Conservation (phyloP, 108 stramenopile species). For the Epithemia pelagica region DNA sequence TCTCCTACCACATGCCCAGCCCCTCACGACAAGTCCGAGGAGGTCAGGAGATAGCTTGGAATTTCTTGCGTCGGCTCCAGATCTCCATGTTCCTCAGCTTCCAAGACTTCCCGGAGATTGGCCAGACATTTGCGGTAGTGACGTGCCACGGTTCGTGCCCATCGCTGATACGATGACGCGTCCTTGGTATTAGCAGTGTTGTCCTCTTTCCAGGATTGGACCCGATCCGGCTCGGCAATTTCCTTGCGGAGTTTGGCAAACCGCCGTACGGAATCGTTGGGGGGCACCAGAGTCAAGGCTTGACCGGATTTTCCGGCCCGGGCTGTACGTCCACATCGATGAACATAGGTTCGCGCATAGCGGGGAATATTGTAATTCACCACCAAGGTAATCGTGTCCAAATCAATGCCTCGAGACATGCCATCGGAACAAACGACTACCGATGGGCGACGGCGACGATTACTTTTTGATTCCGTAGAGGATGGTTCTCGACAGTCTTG, state of each 20-base stretch:
- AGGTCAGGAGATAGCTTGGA: background rate
- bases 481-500: slow-evolving; percentile 51
- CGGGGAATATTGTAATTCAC: slow-evolving; percentile 80
- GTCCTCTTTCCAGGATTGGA: background rate
- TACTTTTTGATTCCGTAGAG: too few species aligned
- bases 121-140: slow-evolving; percentile 44
- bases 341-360: slow-evolving; percentile 81
- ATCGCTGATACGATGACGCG: too few species aligned
- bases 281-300: slow-evolving; percentile 65
- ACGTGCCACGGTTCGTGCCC: slow-evolving; percentile 32
- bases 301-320: slow-evolving; percentile 62
- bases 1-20: too few species aligned
- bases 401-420: slow-evolving; percentile 82
- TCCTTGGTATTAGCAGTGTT: slow-evolving; percentile 18
- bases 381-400: slow-evolving; percentile 49
- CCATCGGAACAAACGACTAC: slow-evolving; percentile 82
- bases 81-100: slow-evolving; percentile 49
- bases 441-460: slow-evolving; percentile 13
- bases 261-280: slow-evolving; percentile 50
- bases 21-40: too few species aligned
- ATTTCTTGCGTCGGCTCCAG: slow-evolving; percentile 14
- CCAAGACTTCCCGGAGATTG: slow-evolving; percentile 44
- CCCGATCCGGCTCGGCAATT: slow-evolving; percentile 45
- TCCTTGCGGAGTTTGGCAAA: slow-evolving; percentile 56
- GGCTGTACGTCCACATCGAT: slow-evolving; percentile 80